phyloP scores from a whole-genome alignment of 352 stramenopile genomes.

The Globisporangium lucens region DNA sequence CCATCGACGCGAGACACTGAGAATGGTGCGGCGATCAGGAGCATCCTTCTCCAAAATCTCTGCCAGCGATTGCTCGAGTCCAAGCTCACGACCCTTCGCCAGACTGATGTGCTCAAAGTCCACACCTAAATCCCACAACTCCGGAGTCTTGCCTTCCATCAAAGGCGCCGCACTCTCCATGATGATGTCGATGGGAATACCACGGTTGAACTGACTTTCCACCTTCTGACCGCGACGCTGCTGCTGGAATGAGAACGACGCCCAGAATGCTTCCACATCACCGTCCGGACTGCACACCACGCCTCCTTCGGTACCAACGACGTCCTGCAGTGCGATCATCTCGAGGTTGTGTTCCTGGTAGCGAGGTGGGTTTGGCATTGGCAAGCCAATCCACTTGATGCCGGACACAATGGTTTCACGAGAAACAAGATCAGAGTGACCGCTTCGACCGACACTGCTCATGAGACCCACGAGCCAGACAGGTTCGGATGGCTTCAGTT shows the following conservation, averaged over 20 bases:
- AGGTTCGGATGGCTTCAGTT: conserved; percentile 63
- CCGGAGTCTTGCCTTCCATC: conserved; percentile 62
- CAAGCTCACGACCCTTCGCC: conserved; percentile 85
- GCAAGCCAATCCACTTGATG: conserved; percentile 83
- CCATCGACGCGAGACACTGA: conserved; percentile 76
- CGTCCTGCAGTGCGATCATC: conserved; percentile 83
- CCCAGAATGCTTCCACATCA: conserved; percentile 81
- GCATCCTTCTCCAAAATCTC: conserved; percentile 72
- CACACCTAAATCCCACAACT: conserved; percentile 79
- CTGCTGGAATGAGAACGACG: conserved; percentile 87
- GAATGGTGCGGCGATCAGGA: conserved; percentile 68
- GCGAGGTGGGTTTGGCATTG: conserved; percentile 75
- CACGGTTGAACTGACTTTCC: conserved; percentile 84
- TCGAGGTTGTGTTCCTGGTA: conserved; percentile 89
- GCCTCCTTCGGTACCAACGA: conserved; percentile 77
- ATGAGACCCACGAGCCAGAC: conserved; percentile 86
- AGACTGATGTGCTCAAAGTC: conserved; percentile 89
- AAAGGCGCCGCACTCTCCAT: conserved; percentile 81
- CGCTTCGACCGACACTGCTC: conserved; percentile 73
- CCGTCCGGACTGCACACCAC: conserved; percentile 71
- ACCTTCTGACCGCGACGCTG: conserved; percentile 68
- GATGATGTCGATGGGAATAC: conserved; percentile 85
- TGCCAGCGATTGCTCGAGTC: conserved; percentile 73
- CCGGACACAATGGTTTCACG: conserved; percentile 83
- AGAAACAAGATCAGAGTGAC: conserved; percentile 80